Base-by-base conservation (phyloP, 2,329 filamentous ascomycete species). In the Colletotrichum agaves region DNA sequence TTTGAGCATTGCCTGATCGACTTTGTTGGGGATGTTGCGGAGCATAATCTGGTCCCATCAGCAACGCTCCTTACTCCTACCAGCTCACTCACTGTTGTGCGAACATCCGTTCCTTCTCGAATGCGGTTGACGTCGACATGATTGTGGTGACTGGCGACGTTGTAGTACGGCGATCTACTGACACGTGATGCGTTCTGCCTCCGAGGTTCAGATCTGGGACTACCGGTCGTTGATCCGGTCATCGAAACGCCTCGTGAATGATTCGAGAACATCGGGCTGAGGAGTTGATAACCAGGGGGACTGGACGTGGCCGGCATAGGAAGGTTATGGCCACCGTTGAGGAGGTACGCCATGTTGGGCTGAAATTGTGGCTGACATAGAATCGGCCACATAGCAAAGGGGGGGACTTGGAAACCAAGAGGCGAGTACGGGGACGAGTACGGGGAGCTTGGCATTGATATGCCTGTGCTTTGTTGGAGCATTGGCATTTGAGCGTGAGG, bases 21-120 rank as follows among this genome's bases (percentile, higher is more conserved):
- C 90, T 73, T 94, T 93, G 80, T 97, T 97, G 1, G 95, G 95
- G 50, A 98, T 95, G 77, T 98, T 98, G 43, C 95, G 90, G 35
- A 98, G 80, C 95, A 98, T 98, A 71, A 98, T 93, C 91, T 93
- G 66, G n/a, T 2, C 3, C 6, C n/a, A n/a, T 69, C 11, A 69
- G 68, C 23, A 11, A 19, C 27, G 15, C 3, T 15, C 4, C 5
- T 47, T 13, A 5, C 15, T 31, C 12, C 12, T 37, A 15, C 39
- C 19, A 33, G 15, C 15, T 2, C 27, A 80, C 86, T 78, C 81
- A 92, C 91, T 0, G 91, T 94, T 8, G 91, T 93, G 58, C 91
- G 87, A 66, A 93, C 91, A 75, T 94, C 91, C 50, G 87, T 86
- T 10, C 91, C 91, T 15, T 88, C 83, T 17, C 83, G 81, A 71